Percentiles rank a stretch among this genome's conserved stretches.
Conservation (phyloP, 2,329 filamentous ascomycete genomes). For the Fusarium gaditjirri region DNA sequence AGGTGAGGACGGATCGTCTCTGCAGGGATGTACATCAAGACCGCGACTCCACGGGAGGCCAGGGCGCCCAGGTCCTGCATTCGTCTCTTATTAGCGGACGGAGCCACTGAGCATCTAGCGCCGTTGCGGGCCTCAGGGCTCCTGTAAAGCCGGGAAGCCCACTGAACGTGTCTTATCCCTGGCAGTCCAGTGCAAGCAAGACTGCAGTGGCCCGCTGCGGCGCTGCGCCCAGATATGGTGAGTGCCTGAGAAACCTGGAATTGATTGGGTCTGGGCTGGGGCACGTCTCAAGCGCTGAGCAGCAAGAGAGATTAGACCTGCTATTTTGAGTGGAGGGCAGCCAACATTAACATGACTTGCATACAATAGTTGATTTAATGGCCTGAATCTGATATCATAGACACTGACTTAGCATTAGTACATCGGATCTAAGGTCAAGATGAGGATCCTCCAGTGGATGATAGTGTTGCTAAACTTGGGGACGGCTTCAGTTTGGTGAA, state of each 20-base stretch:
- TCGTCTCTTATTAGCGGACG: constrained; percentile 42
- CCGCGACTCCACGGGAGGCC: constrained; percentile 29
- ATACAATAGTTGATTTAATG: constrained; percentile 40
- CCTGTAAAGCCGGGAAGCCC: constrained; percentile 31
- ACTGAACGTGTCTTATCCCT: constrained; percentile 17
- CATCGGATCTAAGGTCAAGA: background rate
- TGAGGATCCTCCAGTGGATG: background rate
- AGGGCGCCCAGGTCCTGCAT: constrained; percentile 37
- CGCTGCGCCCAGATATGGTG: constrained; percentile 19
- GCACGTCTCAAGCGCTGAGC: constrained; percentile 40
- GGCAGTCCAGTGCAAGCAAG: constrained; percentile 11
- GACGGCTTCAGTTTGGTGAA: background rate
- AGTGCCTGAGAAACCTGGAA: constrained; percentile 27
- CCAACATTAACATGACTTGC: constrained; percentile 38
- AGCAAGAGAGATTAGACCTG: constrained; percentile 42
- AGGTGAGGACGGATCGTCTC: constrained; percentile 48
- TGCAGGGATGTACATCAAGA: constrained; percentile 48
- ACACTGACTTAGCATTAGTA: constrained; percentile 12
- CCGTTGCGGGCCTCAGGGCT: constrained; percentile 39
- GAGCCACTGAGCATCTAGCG: constrained; percentile 44
- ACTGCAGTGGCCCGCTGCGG: constrained; percentile 28
- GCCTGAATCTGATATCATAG: constrained; percentile 32
- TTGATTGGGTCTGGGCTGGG: constrained; percentile 39
- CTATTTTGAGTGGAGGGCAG: constrained; percentile 41
- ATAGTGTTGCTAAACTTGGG: background rate